These are phyloP conservation scores for Colletotrichum chlorophyti DNA, from an alignment of 2,329 filamentous ascomycete genomes.

Conservation along the genomic window DNA sequence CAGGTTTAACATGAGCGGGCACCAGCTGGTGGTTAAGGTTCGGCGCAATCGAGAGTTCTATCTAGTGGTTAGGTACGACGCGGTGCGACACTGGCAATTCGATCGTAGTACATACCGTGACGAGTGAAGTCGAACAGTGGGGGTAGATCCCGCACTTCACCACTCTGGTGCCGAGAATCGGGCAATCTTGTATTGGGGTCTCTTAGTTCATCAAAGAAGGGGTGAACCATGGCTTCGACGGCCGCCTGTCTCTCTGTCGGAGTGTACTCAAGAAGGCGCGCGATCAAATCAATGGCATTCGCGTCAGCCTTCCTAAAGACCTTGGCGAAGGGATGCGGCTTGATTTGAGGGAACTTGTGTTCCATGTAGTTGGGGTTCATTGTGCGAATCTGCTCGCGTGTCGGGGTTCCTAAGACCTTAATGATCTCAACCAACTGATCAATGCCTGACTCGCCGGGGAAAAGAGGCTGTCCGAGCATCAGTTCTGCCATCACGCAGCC, in stretches of 20 bases:
- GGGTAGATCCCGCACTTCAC: conserved; percentile 81
- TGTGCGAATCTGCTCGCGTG: conserved; percentile 95
- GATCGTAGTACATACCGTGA: conserved; percentile 72
- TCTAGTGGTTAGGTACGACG: conserved; percentile 4
- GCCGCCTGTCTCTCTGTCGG: conserved; percentile 93
- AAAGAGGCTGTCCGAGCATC: conserved; percentile 97
- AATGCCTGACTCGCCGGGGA: conserved; percentile 97
- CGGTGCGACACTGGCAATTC: neutral
- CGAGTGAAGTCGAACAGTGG: conserved; percentile 90
- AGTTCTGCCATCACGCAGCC: conserved; percentile 99
- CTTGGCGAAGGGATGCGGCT: conserved; percentile 98
- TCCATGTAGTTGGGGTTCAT: conserved; percentile 99
- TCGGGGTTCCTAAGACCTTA: conserved; percentile 96
- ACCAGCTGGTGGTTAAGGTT: conserved; percentile 88
- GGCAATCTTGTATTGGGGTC: conserved; percentile 91
- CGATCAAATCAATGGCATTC: conserved; percentile 94
- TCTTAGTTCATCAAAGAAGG: conserved; percentile 96
- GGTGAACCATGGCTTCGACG: conserved; percentile 96
- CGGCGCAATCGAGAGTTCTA: conserved; percentile 96
- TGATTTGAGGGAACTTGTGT: conserved; percentile 99
- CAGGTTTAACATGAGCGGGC: conserved; percentile 78
- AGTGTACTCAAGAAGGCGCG: conserved; percentile 92
- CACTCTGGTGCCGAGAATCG: conserved; percentile 89
- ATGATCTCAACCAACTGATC: conserved; percentile 99
- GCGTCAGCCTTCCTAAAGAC: conserved; percentile 96